Base-by-base conservation (phyloP, 2,329 filamentous ascomycete species). In the Trichocomaceae sp. region DNA sequence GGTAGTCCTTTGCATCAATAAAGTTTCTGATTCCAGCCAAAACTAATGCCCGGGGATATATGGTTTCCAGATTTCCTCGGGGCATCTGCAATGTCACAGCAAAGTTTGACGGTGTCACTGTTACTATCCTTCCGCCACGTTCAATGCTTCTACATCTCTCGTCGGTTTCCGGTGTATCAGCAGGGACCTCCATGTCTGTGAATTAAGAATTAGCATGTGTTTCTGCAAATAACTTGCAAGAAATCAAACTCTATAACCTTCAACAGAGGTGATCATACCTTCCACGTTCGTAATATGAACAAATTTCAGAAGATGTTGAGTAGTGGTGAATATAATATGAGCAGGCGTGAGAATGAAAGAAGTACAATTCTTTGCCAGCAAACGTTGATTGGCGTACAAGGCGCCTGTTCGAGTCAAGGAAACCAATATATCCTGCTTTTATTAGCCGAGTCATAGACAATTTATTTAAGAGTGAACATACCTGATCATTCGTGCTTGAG, bases 81-180 rank as follows among this genome's bases (percentile, higher is more conserved):
- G 93, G 93, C 88, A 96, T 96, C 69, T 99, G 93, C 3, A 99
- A 77, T 0, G 95, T 83, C 8, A 99, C 77, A 52, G 84, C 87
- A 72, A 95, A 93, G 41, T 84, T 87, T 3, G 89, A 88, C 1
- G 93, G 92, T 71, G 96, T 91, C 26, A 90, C 90, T 0, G 89
- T 93, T 20, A 99, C 84, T 13, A 99, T 79, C 48, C 84, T 85
- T 2, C 88, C 90, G 15, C 93, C 93, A 60, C 93, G 84, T 71
- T 99, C 93, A 54, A 99, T 87, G 62, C 84, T 95, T 61, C 93
- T 83, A 69, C 92, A 97, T 65, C 93, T 79, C 70, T 99, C 93
- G 62, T 97, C 93, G 29, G 81, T 86, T 68, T 96, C 91, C 0
- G 91, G 91, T 46, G 96, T 90, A 69, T 99, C 92, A 10, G 78